A percentile compares a stretch with the other conserved stretches of the same genome.
Evolutionary conservation across 2,329 filamentous ascomycete genomes (phyloP).

Genomic region (Sclerotinia glacialis): DNA sequence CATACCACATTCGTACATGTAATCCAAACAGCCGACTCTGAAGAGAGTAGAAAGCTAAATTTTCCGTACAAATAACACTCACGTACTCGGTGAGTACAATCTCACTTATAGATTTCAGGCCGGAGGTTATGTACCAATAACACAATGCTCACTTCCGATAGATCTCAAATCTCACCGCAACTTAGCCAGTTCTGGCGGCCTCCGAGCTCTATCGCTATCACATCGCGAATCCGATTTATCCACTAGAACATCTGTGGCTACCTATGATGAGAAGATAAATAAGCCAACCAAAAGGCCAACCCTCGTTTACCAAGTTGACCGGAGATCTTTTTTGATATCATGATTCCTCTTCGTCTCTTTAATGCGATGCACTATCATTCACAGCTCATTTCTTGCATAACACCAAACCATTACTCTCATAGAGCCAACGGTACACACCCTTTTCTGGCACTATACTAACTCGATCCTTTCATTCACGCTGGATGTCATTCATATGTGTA

Average conservation of each 20-base stretch:
- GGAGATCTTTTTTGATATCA: neutral
- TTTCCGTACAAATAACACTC: neutral
- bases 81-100: neutral
- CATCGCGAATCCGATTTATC: neutral
- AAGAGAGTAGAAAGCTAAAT: neutral
- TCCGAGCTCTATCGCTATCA: neutral
- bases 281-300: neutral
- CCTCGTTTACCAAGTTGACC: neutral
- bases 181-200: too few relatives aligned
- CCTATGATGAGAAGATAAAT: neutral
- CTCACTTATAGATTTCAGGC: neutral
- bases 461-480: neutral
- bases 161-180: neutral
- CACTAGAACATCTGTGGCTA: too few relatives aligned
- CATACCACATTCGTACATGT: neutral
- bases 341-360: neutral
- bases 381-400: neutral
- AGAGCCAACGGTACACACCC: too few relatives aligned
- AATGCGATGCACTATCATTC: neutral
- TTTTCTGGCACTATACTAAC: neutral
- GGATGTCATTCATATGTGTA: neutral
- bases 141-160: neutral
- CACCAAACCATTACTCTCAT: neutral
- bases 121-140: neutral
- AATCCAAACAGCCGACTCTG: neutral